phyloP scores from a whole-genome alignment of 257 asterid species.

The Parsonsia alboflavescens region DNA sequence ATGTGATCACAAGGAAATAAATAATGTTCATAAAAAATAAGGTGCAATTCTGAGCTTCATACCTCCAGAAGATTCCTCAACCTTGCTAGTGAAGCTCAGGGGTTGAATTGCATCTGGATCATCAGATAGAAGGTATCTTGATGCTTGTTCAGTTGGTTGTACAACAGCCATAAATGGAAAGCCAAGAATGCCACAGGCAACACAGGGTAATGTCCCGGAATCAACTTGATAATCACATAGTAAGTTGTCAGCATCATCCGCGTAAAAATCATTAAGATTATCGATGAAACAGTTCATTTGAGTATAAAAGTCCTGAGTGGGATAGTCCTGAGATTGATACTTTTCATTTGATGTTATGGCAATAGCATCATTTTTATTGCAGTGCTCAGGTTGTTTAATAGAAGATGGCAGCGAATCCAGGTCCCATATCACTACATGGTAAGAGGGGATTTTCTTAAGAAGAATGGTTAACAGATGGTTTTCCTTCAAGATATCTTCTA shows the following conservation, averaged over 20 bases:
- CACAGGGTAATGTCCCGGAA: slow-evolving; percentile 90
- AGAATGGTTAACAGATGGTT: slow-evolving; percentile 51
- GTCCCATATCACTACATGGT: slow-evolving; percentile 69
- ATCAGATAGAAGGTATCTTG: slow-evolving; percentile 31
- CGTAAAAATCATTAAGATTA: slow-evolving; percentile 48
- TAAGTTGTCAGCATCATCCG: slow-evolving; percentile 58
- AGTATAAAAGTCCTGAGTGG: slow-evolving; percentile 33
- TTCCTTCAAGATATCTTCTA: slow-evolving; percentile 77
- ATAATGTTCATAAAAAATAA: background rate
- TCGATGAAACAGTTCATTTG: slow-evolving; percentile 56
- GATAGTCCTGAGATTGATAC: slow-evolving; percentile 28
- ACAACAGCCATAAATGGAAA: slow-evolving; percentile 93
- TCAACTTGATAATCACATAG: slow-evolving; percentile 74
- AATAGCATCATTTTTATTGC: slow-evolving; percentile 32
- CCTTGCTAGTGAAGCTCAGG: slow-evolving; percentile 21
- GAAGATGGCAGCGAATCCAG: slow-evolving; percentile 64
- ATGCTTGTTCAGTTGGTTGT: slow-evolving; percentile 73
- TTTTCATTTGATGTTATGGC: slow-evolving; percentile 32
- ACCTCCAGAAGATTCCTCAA: slow-evolving; percentile 46
- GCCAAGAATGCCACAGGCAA: slow-evolving; percentile 97
- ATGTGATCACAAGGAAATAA: background rate
- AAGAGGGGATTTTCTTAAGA: slow-evolving; percentile 52
- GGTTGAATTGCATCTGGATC: slow-evolving; percentile 22
- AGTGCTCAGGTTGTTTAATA: slow-evolving; percentile 45
- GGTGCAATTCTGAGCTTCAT: slow-evolving; percentile 9